These are phyloP conservation scores for Taxawa tesnikishii DNA, from an alignment of 2,329 filamentous ascomycete genomes.

Conservation along the genomic window DNA sequence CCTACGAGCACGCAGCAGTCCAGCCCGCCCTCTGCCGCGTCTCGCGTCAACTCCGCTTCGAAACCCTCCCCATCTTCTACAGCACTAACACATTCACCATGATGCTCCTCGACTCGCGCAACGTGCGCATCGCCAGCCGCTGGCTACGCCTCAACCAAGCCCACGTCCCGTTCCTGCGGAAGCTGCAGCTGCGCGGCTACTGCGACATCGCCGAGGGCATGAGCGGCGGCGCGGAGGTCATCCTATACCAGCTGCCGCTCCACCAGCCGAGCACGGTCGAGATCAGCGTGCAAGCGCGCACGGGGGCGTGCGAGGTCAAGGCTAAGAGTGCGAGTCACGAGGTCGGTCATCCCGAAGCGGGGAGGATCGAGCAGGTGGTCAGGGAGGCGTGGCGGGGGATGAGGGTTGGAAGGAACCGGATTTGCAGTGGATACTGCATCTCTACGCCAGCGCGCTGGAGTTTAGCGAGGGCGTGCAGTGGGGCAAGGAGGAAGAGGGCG, in stretches of 20 bases:
- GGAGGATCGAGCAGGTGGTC: background rate
- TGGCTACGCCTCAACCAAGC: background rate
- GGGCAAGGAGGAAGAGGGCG: no score
- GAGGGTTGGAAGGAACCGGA: background rate
- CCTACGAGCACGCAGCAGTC: background rate
- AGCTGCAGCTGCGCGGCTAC: background rate
- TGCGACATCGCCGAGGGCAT: background rate
- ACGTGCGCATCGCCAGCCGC: background rate
- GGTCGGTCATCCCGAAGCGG: background rate
- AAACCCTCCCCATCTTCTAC: slow-evolving; percentile 1
- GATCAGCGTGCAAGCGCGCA: background rate
- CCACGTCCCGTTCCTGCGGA: background rate
- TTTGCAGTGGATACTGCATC: background rate
- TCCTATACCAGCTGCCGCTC: background rate
- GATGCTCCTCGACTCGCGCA: background rate
- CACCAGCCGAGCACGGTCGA: background rate
- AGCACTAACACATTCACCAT: background rate
- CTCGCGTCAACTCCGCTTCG: background rate
- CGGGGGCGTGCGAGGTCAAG: background rate
- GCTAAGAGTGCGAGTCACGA: background rate
- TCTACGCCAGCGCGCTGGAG: background rate
- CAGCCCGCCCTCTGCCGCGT: background rate
- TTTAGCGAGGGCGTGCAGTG: no score
- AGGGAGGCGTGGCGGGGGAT: background rate
- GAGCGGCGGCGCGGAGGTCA: background rate